A percentile compares a stretch with the other conserved stretches of the same genome.
Evolutionary conservation across 2,329 filamentous ascomycete species (phyloP).

Genomic region (Diaporthe amygdali): DNA sequence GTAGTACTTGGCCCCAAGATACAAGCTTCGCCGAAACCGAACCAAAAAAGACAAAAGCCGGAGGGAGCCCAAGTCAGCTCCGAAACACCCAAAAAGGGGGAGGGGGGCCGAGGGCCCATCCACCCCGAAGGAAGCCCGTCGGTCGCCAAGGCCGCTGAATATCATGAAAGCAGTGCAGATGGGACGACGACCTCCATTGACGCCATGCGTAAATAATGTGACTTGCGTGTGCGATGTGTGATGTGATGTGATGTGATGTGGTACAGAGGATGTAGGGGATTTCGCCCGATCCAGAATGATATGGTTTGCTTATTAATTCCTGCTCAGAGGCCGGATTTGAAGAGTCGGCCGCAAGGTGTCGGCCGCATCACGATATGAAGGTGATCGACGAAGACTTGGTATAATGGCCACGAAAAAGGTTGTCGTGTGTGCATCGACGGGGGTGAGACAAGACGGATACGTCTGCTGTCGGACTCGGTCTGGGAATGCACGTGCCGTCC

Average conservation of each 20-base stretch:
- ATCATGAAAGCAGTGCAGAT: background rate
- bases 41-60: slow-evolving; percentile 1
- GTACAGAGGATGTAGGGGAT: background rate
- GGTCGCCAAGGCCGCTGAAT: background rate
- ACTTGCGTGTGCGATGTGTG: background rate
- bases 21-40: background rate
- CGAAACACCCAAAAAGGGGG: slow-evolving; percentile 11
- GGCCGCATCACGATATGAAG: background rate
- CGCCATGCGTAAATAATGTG: slow-evolving; percentile 9
- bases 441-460: background rate
- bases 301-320: background rate
- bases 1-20: background rate
- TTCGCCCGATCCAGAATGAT: background rate
- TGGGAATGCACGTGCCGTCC: background rate
- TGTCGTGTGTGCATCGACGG: background rate
- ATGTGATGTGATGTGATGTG: background rate
- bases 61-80: background rate
- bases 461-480: background rate
- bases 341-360: background rate
- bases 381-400: background rate
- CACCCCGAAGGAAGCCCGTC: slow-evolving; percentile 2
- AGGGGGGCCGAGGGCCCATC: slow-evolving; percentile 1
- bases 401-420: background rate
- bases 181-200: background rate
- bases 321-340: background rate